These are phyloP conservation scores for Calonectria hawksworthii DNA, from an alignment of 2,329 filamentous ascomycete species.

Conservation along the genomic window DNA sequence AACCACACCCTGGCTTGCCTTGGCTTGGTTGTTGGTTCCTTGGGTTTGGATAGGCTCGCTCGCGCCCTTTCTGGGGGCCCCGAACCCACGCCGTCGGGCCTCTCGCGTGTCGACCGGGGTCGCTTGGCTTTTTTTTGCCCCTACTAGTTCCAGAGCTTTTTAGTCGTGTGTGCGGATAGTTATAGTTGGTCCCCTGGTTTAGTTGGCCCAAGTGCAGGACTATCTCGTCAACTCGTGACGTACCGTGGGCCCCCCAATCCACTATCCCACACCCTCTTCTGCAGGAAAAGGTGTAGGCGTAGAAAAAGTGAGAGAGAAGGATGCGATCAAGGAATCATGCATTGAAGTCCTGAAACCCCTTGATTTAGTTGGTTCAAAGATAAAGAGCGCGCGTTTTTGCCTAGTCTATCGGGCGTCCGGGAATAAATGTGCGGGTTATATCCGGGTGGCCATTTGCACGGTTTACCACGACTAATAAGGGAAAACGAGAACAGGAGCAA, in stretches of 20 bases:
- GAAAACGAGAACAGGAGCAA: neutral
- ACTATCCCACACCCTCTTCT: neutral
- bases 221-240: constrained; percentile 11
- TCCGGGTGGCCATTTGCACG: neutral
- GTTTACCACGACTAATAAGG: neutral
- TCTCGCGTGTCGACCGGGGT: constrained; percentile 16
- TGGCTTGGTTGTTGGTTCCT: constrained; percentile 16
- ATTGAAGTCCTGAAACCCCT: neutral
- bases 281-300: neutral
- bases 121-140: constrained; percentile 8
- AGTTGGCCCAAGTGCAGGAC: constrained; percentile 11
- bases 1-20: constrained; percentile 17
- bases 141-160: constrained; percentile 18
- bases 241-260: neutral
- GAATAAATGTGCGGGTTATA: neutral
- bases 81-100: constrained; percentile 24
- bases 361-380: neutral
- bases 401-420: neutral
- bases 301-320: neutral
- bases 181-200: constrained; percentile 3
- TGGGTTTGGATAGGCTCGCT: constrained; percentile 9
- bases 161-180: neutral
- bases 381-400: neutral
- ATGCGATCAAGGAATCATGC: neutral
- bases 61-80: neutral